phyloP scores from a whole-genome alignment of 2,329 filamentous ascomycete genomes.

The Cryphonectria naterciae region DNA sequence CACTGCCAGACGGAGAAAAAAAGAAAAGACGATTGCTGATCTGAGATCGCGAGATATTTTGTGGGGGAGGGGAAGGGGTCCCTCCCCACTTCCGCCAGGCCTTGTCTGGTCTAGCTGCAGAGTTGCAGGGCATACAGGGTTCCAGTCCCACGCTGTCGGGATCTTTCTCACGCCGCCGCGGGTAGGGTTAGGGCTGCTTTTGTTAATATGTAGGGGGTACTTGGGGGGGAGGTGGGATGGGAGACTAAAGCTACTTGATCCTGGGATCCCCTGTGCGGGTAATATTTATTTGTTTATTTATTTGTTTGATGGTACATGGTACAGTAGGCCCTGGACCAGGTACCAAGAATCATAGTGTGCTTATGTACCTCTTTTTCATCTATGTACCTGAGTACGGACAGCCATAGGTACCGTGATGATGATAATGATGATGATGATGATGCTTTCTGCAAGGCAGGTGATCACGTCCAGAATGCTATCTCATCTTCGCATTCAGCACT shows the following conservation, averaged over 20 bases:
- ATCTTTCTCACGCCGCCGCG: neutral
- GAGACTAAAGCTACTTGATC: neutral
- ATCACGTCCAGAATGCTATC: neutral
- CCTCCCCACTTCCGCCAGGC: neutral
- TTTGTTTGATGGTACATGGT: too few species aligned
- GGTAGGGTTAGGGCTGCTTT: slow-evolving; percentile 8
- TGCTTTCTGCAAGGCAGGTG: neutral
- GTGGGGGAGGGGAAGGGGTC: neutral
- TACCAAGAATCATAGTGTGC: too few species aligned
- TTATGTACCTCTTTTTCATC: too few species aligned
- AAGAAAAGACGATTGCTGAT: slow-evolving; percentile 12
- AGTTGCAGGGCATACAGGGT: neutral
- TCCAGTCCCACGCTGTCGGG: slow-evolving; percentile 4
- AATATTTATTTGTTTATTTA: too few species aligned
- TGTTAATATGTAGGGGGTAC: neutral
- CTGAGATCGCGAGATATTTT: slow-evolving; percentile 4
- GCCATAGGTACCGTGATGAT: neutral
- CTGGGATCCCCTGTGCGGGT: neutral
- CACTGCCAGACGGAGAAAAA: slow-evolving; percentile 5
- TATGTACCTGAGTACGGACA: too few species aligned
- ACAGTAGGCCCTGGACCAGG: neutral
- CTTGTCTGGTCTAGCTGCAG: neutral
- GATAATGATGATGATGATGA: too few species aligned
- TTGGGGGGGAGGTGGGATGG: too few species aligned
- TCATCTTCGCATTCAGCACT: slow-evolving; percentile 1